Evolutionary conservation across 2,329 filamentous ascomycete genomes (phyloP), one percentile per base, ranked within the genome.

Genomic region (Drechslerella dactyloides): DNA sequence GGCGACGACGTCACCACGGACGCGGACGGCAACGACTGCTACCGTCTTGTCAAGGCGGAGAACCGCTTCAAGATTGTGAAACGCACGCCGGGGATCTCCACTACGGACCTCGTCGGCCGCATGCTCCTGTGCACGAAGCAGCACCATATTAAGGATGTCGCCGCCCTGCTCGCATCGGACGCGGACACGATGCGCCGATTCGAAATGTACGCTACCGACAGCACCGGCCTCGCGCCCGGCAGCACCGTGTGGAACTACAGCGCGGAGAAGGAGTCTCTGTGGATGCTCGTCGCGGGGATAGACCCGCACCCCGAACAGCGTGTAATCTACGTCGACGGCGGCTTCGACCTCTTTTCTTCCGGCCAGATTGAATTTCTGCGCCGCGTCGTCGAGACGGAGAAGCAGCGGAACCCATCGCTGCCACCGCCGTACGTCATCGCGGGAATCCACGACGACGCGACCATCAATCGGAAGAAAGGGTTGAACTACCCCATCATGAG

Each of bases 401-500:
- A 91, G 76, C 83, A 85, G 62, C 82, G 88, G 0, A 17, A 73
- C 33, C 69, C 69, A 51, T 90, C 96, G 80, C 96, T 96, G 77
- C 84, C 86, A 0, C 91, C 92, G 0, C 89, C 88, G 5, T 97
- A 91, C 78, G 85, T 99, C n/a, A 86, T 97, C 48, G 93, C 91
- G 1, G 94, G 94, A 54, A 88, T 99, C 23, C 94, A 99, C 80
- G 90, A 96, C 77, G 94, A 99, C 79, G 87, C 89, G 74, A 92
- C 96, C 70, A 96, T 99, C 80, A 99, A 99, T 81, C 84, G 89
- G 77, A 96, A 92, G 90, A 97, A 97, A 81, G 93, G 94, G 37
- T 85, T 97, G 77, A 99, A 99, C 82, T 99, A 97, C 79, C 94
- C 94, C 24, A 97, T 99, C 81, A 99, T 99, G 94, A 99, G 97